Conservation (phyloP, 208 protist species). For the Leishmania lainsoni region DNA sequence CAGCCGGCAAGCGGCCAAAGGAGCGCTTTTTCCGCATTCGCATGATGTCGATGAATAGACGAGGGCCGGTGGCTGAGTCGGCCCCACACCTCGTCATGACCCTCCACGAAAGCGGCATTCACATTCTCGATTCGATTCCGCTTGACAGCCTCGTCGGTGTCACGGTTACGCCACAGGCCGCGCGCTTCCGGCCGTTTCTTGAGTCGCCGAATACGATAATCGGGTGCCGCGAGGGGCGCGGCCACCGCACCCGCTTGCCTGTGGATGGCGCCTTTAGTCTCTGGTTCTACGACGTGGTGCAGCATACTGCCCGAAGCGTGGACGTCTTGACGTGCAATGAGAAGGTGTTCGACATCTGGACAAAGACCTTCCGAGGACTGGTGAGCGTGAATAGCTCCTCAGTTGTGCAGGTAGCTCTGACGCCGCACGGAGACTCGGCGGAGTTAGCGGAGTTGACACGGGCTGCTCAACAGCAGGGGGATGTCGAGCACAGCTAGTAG, state of each 20-base stretch:
- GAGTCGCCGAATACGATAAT: conserved; percentile 46
- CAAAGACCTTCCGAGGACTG: conserved; percentile 66
- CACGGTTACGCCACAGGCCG: conserved; percentile 41
- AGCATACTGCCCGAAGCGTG: conserved; percentile 38
- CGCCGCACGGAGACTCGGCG: conserved; percentile 14
- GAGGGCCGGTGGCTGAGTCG: conserved; percentile 24
- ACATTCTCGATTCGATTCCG: conserved; percentile 57
- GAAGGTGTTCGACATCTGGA: conserved; percentile 81
- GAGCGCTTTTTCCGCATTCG: conserved; percentile 79
- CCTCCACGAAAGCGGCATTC: conserved; percentile 56
- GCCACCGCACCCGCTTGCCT: conserved; percentile 59
- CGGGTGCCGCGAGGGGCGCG: conserved; percentile 60
- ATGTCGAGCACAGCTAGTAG: conserved; percentile 16
- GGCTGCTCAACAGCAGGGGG: conserved; percentile 42
- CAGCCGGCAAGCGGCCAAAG: conserved; percentile 48
- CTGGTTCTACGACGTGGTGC: conserved; percentile 63
- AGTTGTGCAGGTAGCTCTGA: conserved; percentile 66
- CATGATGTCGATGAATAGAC: conserved; percentile 55
- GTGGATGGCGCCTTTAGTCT: conserved; percentile 67
- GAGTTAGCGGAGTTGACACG: conserved; percentile 36
- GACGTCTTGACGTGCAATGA: conserved; percentile 73
- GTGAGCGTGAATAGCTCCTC: conserved; percentile 85
- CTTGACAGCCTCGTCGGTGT: conserved; percentile 71
- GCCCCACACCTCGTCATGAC: conserved; percentile 62
- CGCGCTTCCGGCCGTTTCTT: conserved; percentile 60